These are phyloP conservation scores for Cytospora piceae DNA, from an alignment of 2,329 filamentous ascomycete species.

Conservation along the genomic window DNA sequence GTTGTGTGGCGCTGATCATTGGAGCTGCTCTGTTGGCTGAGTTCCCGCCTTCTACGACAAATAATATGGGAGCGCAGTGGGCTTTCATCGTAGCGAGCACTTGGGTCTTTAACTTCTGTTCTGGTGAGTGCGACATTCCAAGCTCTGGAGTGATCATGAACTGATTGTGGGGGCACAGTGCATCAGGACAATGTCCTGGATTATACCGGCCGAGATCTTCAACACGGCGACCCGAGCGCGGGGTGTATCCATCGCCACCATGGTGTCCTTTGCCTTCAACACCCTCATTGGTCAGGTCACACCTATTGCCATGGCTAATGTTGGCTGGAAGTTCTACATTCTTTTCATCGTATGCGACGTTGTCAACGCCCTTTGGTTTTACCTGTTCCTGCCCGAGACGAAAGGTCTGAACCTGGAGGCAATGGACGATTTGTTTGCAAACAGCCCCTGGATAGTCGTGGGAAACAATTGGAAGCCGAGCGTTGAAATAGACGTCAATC, in stretches of 20 bases:
- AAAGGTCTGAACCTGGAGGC: conserved; percentile 31
- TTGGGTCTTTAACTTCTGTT: conserved; percentile 21
- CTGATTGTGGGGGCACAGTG: neutral
- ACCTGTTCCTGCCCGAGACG: conserved; percentile 30
- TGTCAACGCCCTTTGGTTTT: conserved; percentile 29
- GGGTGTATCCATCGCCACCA: conserved; percentile 14
- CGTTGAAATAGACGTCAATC: neutral
- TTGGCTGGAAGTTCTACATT: conserved; percentile 32
- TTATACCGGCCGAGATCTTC: conserved; percentile 22
- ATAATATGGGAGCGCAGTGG: neutral
- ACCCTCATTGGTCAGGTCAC: conserved; percentile 29
- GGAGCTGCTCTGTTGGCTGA: neutral
- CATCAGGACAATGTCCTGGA: conserved; percentile 15
- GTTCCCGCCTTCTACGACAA: neutral
- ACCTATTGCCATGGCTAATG: conserved; percentile 25
- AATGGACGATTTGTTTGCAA: conserved; percentile 22
- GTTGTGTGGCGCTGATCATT: neutral
- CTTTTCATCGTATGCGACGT: conserved; percentile 30
- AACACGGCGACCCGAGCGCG: conserved; percentile 12
- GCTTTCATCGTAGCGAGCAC: neutral
- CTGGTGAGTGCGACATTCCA: neutral
- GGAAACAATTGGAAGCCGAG: neutral
- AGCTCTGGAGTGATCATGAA: neutral
- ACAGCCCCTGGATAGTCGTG: conserved; percentile 3
- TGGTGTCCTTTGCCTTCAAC: conserved; percentile 26